A percentile compares a stretch with the other conserved stretches of the same genome.
phyloP scores from a whole-genome alignment of 1,139 yeast species.

The Geotrichum bryndzae region DNA sequence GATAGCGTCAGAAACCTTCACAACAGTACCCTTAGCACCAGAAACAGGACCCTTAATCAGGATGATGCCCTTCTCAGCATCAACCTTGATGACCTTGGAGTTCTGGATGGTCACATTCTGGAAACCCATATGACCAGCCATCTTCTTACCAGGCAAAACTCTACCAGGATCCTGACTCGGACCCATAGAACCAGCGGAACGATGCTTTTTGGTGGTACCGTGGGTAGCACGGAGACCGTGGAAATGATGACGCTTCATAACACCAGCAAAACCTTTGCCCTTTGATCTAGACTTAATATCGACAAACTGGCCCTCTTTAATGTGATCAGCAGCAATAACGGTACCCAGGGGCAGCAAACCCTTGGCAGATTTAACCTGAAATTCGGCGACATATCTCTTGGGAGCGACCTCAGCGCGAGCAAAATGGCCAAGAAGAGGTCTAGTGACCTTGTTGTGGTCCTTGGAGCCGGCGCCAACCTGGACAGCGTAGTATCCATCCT shows the following conservation, averaged over 20 bases:
- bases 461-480: constrained; percentile 82
- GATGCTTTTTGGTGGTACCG: constrained; percentile 90
- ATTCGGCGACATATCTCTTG: constrained; percentile 67
- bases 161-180: constrained; percentile 94
- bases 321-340: constrained; percentile 74
- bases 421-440: constrained; percentile 70
- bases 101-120: constrained; percentile 69
- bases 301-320: constrained; percentile 74
- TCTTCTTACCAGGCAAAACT: constrained; percentile 91
- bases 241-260: constrained; percentile 94
- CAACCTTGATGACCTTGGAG: constrained; percentile 68
- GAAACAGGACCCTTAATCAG: constrained; percentile 87
- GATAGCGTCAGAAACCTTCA: constrained; percentile 73
- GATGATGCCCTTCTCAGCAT: constrained; percentile 73
- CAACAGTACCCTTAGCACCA: constrained; percentile 75
- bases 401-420: constrained; percentile 81
- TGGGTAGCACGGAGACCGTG: constrained; percentile 87
- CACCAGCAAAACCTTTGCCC: constrained; percentile 98
- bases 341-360: constrained; percentile 77
- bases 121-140: constrained; percentile 97
- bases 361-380: constrained; percentile 59
- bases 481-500: constrained; percentile 78
- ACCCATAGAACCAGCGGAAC: constrained; percentile 98
- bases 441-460: constrained; percentile 54
- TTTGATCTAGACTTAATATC: constrained; percentile 75